Base-by-base conservation (phyloP, 176 grass and related monocot genomes). In the Cenchrus fungigraminus region DNA sequence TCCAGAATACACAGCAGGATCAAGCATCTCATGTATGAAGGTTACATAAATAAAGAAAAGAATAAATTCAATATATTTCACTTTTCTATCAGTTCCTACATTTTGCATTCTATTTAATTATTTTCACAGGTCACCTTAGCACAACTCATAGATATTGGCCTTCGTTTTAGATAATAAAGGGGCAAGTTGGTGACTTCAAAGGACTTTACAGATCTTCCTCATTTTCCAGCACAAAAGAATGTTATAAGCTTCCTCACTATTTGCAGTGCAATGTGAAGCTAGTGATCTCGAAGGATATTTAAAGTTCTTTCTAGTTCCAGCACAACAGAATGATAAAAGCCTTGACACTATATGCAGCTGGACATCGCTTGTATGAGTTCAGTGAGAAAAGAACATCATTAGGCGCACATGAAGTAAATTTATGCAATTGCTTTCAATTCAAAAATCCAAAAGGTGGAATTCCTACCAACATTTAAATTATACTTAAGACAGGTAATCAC, bases 221-320 rank as follows among this genome's bases (percentile, higher is more conserved):
- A 79, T 59, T 59, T 88, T 73, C 47, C 66, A 40, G 28, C n/a
- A 78, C 22, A 88, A 44, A 7, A 81, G 32, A 54, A 86, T 3
- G 68, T 47, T 59, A 80, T 65, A 78, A 62, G 20, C 45, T 54
- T 77, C 78, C 11, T 31, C 49, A 22, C 37, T 55, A 40, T 52
- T 73, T 65, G 6, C 40, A 40, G 31, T 57, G 34, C 62, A 32
- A 45, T 68, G 57, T 29, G 6, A 78, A 44, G 34, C 55, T 78
- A 16, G 57, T 54, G 15, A 11, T 29, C 65, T 83, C 57, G 59
- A 8, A 76, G 6, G 73, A 65, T 65, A 7, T 55, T 73, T 65
- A 65, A 50, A 59, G 57, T 17, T 58, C 14, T 53, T 64, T 53
- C 22, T 44, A 13, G 77, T 83, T 71, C 44, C 45, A 46, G 17